These are phyloP conservation scores for Pochonia chlamydosporia DNA, from an alignment of 2,329 filamentous ascomycete species.

Conservation along the genomic window DNA sequence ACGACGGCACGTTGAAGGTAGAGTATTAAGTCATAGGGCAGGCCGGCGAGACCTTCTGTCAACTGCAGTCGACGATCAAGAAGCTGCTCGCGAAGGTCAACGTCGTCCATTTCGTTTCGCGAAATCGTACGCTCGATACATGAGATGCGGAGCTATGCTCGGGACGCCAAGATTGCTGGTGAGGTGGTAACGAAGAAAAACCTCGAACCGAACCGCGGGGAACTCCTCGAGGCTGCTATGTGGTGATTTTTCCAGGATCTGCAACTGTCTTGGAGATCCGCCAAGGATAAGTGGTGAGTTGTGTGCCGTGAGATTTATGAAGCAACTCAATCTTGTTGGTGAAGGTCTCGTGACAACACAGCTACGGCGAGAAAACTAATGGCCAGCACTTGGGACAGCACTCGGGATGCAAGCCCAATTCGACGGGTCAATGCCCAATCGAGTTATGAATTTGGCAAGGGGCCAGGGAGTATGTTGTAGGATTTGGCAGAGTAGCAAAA, in stretches of 20 bases:
- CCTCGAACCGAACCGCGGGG: too few relatives aligned
- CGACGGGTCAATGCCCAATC: too few relatives aligned
- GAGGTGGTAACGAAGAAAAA: background rate
- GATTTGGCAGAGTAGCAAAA: too few relatives aligned
- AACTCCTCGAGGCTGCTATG: too few relatives aligned
- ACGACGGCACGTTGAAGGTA: constrained; percentile 65
- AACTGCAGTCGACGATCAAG: constrained; percentile 50
- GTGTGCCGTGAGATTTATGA: background rate
- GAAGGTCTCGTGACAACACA: too few relatives aligned
- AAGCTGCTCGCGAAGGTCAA: constrained; percentile 36
- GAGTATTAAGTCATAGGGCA: constrained; percentile 57
- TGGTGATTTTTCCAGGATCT: background rate
- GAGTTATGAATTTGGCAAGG: too few relatives aligned
- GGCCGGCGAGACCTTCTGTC: constrained; percentile 46
- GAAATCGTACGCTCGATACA: background rate
- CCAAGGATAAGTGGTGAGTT: too few relatives aligned
- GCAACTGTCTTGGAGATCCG: background rate
- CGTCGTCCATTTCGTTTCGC: constrained; percentile 22
- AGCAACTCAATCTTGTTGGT: too few relatives aligned
- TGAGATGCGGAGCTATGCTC: background rate
- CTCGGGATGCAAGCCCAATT: too few relatives aligned
- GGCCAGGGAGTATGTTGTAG: too few relatives aligned
- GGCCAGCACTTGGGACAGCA: too few relatives aligned
- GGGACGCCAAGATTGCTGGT: background rate
- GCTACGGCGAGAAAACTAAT: too few relatives aligned